phyloP scores from a whole-genome alignment of 129 eudicot genomes.

The Deinandra increscens region DNA sequence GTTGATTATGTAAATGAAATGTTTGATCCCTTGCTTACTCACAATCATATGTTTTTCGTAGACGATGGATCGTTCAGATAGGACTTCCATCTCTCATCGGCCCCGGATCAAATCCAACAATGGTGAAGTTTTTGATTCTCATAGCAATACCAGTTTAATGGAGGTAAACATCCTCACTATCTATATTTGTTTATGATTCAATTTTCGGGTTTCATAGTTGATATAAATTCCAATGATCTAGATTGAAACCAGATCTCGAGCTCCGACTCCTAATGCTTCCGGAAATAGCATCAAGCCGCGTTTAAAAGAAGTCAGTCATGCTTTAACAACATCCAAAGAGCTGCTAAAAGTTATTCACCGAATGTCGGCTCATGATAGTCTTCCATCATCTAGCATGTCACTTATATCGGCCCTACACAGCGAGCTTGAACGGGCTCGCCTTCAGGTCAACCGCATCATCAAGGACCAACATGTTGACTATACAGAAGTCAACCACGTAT shows the following conservation, averaged over 20 bases:
- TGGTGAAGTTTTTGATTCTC: constrained; percentile 53
- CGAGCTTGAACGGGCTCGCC: constrained; percentile 95
- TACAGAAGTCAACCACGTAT: constrained; percentile 56
- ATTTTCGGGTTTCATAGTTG: not conserved
- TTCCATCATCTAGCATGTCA: constrained; percentile 79
- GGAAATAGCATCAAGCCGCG: constrained; percentile 45
- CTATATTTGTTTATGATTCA: not conserved
- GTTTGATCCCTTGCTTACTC: not conserved
- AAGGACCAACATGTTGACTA: constrained; percentile 74
- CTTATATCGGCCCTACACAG: constrained; percentile 85
- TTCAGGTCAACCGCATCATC: constrained; percentile 77
- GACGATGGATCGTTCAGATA: constrained; percentile 76
- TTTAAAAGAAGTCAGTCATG: constrained; percentile 76
- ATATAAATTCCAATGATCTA: constrained; percentile 25
- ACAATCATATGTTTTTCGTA: constrained; percentile 21
- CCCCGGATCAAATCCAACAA: constrained; percentile 43
- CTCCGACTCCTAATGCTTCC: constrained; percentile 55
- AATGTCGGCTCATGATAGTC: constrained; percentile 76
- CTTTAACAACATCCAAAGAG: constrained; percentile 87
- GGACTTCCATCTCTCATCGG: constrained; percentile 49
- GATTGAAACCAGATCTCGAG: constrained; percentile 80
- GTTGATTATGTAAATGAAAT: not conserved
- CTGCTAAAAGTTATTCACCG: constrained; percentile 85
- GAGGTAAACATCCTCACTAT: constrained; percentile 45
- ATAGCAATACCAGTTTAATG: constrained; percentile 78